Conservation (phyloP, 2,329 filamentous ascomycete species). For the Fusarium hostae region DNA sequence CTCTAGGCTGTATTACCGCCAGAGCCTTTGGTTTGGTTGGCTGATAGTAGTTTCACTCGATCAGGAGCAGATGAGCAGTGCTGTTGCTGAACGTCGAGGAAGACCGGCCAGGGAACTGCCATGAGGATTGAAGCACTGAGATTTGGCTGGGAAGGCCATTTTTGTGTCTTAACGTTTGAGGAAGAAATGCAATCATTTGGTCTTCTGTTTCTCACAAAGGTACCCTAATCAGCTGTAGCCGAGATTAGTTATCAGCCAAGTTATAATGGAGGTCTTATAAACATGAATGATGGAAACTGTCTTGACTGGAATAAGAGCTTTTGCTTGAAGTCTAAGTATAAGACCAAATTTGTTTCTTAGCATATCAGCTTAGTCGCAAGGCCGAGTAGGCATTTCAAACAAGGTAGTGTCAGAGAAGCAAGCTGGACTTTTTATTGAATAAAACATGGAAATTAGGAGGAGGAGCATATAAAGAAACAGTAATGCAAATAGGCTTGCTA, state of each 20-base stretch:
- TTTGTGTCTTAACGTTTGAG: neutral
- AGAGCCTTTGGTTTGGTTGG: neutral
- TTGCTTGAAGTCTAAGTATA: no score
- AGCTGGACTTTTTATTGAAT: neutral
- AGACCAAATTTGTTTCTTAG: neutral
- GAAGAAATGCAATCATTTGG: no score
- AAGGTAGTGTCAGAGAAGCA: neutral
- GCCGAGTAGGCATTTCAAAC: no score
- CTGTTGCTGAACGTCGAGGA: neutral
- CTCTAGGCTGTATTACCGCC: neutral
- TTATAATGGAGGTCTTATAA: no score
- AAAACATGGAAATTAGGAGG: neutral
- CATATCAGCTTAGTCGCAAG: no score
- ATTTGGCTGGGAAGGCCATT: neutral
- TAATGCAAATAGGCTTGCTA: no score
- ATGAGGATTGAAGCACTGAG: neutral
- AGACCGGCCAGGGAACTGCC: neutral
- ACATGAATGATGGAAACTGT: no score
- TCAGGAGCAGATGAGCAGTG: neutral
- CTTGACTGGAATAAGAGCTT: no score
- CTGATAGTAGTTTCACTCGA: no score
- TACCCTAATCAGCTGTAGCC: neutral
- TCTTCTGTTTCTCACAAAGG: no score
- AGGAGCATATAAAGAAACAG: neutral
- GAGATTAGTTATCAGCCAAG: no score